Percentiles rank a stretch among this genome's conserved stretches.
phyloP scores from a whole-genome alignment of 495 filamentous ascomycete genomes.

The Talaromyces nanjingensis region DNA sequence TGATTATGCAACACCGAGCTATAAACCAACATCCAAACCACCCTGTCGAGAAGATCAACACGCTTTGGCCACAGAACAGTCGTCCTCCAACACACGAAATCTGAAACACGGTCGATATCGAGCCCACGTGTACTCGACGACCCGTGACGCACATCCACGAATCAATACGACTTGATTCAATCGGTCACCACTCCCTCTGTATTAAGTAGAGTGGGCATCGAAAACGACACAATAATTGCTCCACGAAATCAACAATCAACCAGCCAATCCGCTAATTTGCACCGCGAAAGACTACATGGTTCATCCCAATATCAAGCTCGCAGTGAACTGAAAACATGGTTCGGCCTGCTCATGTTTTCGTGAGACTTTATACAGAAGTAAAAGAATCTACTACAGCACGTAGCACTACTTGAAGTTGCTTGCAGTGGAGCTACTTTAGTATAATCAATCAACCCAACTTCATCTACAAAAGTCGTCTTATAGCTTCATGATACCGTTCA shows the following conservation, averaged over 20 bases:
- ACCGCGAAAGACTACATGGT: neutral
- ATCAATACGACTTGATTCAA: neutral
- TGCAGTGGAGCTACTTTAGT: too few relatives aligned
- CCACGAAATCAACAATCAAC: neutral
- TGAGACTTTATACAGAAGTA: too few relatives aligned
- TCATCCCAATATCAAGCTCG: too few relatives aligned
- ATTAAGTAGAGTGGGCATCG: neutral
- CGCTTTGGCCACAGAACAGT: neutral
- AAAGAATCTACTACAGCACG: too few relatives aligned
- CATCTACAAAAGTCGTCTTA: too few relatives aligned
- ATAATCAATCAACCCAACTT: too few relatives aligned
- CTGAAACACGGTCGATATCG: neutral
- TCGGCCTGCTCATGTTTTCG: too few relatives aligned
- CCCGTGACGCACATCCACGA: neutral
- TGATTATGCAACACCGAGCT: conserved; percentile 14
- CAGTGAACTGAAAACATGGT: too few relatives aligned
- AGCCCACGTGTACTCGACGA: neutral
- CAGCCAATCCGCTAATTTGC: neutral
- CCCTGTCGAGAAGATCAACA: neutral
- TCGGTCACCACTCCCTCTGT: neutral
- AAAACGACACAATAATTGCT: neutral
- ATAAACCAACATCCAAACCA: neutral
- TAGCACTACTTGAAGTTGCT: too few relatives aligned
- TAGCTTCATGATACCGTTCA: too few relatives aligned
- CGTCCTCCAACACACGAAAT: neutral